Base-by-base conservation (phyloP, 805 yeast genomes). In the Ogataea neopini region DNA sequence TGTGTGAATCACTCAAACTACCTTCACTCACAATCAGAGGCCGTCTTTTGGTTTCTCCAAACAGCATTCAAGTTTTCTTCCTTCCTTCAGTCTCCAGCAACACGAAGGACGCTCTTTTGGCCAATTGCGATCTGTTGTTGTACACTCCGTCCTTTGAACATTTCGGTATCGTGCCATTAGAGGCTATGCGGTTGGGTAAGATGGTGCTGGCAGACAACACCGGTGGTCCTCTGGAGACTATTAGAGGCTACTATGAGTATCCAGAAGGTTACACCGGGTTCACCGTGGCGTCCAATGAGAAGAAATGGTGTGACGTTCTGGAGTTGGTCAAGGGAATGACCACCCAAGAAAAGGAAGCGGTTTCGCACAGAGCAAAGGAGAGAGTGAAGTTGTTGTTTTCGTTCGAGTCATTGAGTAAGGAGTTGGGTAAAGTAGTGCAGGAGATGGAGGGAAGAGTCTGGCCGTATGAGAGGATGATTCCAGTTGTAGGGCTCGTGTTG, bases 121-220 rank as follows among this genome's bases (percentile, higher is more conserved):
- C 75, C 32, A 66, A 71, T 8, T 74, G 91, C 2, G 75, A 76
- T 40, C 56, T 86, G 47, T 72, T 94, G 18, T 68, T 91, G 38
- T 94, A 94, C 62, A 94, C 99, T 0, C 99, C 99, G 2, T 75
- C 86, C 0, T 78, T 77, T 58, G 99, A 94, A 66, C 99, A 94
- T 69, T 94, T 94, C 63, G 99, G 99, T 11, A 94, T 94, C 53
- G 99, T 94, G 8, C 99, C 99, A 1, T 74, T 94, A 13, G 99
- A 94, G 64, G 91, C 96, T 10, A 91, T 94, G 97, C 75, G 84
- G 40, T 74, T 79, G 48, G 85, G 87, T 23, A 84, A 84, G 0
- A 89, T 96, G 0, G 97, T 91, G 0, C 69, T 94, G 43, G 97
- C 97, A 0, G 84, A 85, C 4, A 81, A 87, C 59, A 81, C 81